Percentiles rank a stretch among this genome's conserved stretches.
These are phyloP conservation scores for Polygonum maritimum DNA, from an alignment of 148 eudicot genomes.

Conservation along the genomic window DNA sequence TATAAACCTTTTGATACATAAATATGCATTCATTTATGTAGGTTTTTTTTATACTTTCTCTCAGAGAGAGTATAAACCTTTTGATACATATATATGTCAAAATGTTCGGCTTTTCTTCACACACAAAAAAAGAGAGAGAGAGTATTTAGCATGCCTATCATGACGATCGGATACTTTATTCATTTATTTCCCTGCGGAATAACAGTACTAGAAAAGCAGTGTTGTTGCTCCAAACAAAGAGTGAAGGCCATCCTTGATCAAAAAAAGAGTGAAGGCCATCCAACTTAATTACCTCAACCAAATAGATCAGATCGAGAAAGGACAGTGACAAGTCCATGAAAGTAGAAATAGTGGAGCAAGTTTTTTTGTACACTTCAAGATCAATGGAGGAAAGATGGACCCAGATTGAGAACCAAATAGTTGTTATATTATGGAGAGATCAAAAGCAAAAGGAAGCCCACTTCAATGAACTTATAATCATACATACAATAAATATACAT, in stretches of 20 bases:
- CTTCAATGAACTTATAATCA: no score
- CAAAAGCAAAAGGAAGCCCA: not conserved
- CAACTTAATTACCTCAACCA: not conserved
- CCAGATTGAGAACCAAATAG: not conserved
- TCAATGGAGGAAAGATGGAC: not conserved
- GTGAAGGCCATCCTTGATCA: no score
- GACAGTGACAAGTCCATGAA: not conserved
- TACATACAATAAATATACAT: no score
- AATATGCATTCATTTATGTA: no score
- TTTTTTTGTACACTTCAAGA: not conserved
- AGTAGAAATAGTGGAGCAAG: not conserved
- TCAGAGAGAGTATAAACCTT: no score
- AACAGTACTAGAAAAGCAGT: not conserved
- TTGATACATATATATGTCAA: no score
- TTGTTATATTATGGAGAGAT: not conserved
- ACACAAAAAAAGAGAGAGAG: no score
- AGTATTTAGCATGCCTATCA: not conserved
- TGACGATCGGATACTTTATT: not conserved
- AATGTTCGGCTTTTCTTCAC: no score
- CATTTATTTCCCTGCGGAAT: not conserved
- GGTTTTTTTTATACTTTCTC: no score
- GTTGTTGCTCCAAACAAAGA: not conserved
- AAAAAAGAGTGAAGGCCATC: not conserved
- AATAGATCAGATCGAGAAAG: not conserved
- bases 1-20: no score